Percentiles rank a stretch among this genome's conserved stretches.
These are phyloP conservation scores for Ramalina intermedia DNA, from an alignment of 495 filamentous ascomycete species.

Conservation along the genomic window DNA sequence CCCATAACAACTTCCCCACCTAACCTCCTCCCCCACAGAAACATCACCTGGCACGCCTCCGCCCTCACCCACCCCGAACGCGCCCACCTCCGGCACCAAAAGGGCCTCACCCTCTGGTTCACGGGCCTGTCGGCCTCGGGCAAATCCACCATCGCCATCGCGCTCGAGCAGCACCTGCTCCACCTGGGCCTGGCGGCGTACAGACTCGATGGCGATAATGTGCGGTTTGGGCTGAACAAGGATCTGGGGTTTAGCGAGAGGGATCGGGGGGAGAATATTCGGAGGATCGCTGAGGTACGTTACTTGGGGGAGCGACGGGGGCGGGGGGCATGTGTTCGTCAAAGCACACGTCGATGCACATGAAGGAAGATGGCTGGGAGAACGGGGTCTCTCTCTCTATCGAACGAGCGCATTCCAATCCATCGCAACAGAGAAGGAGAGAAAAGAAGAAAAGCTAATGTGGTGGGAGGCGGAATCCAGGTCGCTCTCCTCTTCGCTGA, in stretches of 20 bases:
- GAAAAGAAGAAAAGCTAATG: too few relatives aligned
- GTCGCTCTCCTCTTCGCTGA: slow-evolving; percentile 96
- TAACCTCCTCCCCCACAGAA: slow-evolving; percentile 36
- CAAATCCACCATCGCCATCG: slow-evolving; percentile 91
- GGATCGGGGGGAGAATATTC: slow-evolving; percentile 94
- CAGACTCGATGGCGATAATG: slow-evolving; percentile 94
- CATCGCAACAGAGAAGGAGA: too few relatives aligned
- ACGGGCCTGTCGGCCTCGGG: slow-evolving; percentile 90
- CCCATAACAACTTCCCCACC: slow-evolving; percentile 2
- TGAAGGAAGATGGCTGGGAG: background rate
- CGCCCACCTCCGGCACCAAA: slow-evolving; percentile 61
- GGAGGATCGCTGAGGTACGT: slow-evolving; percentile 73
- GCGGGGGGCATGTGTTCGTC: background rate
- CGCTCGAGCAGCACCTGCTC: slow-evolving; percentile 89
- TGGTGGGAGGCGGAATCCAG: slow-evolving; percentile 19
- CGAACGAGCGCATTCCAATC: too few relatives aligned
- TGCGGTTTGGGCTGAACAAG: slow-evolving; percentile 95
- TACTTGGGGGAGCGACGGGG: background rate
- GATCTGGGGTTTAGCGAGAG: slow-evolving; percentile 87
- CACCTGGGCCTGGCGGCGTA: slow-evolving; percentile 72
- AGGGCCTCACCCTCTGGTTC: slow-evolving; percentile 92
- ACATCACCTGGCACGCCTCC: slow-evolving; percentile 95
- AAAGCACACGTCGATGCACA: too few relatives aligned
- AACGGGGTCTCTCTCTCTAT: too few relatives aligned
- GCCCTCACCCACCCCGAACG: slow-evolving; percentile 79